phyloP scores from a whole-genome alignment of 352 stramenopile genomes.

The Phytopythium ostracodes region DNA sequence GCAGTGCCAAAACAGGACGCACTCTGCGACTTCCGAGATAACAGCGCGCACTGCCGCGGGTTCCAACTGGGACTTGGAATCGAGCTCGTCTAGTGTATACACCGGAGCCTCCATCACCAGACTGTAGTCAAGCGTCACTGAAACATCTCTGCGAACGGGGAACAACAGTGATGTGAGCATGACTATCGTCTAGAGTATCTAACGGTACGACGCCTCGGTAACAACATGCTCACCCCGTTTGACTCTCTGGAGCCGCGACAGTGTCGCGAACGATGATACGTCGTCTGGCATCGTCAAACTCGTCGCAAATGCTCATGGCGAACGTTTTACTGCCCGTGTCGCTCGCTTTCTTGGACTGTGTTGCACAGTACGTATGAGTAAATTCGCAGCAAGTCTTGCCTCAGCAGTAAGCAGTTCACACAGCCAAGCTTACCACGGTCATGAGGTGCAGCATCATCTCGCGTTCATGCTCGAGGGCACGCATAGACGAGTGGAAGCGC shows the following conservation, averaged over 20 bases:
- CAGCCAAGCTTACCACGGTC: constrained; percentile 23
- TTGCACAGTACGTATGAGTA: background rate
- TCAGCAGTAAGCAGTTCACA: no score
- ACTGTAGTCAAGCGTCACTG: constrained; percentile 46
- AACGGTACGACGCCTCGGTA: background rate
- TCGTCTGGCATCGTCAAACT: constrained; percentile 58
- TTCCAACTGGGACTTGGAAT: constrained; percentile 29
- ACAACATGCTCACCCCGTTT: constrained; percentile 41
- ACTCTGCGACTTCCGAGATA: constrained; percentile 40
- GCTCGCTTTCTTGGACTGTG: constrained; percentile 1
- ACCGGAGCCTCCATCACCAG: constrained; percentile 51
- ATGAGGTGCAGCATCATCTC: constrained; percentile 35
- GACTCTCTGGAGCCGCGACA: constrained; percentile 36
- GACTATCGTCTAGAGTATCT: background rate
- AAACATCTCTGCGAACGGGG: constrained; percentile 30
- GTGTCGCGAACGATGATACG: constrained; percentile 32
- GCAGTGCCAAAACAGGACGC: constrained; percentile 53
- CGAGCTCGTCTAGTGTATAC: constrained; percentile 40
- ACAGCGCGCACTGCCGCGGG: constrained; percentile 23
- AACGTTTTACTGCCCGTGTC: constrained; percentile 16
- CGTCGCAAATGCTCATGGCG: constrained; percentile 26
- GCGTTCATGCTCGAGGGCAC: constrained; percentile 33
- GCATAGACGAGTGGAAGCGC: constrained; percentile 46
- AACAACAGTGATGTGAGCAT: background rate
- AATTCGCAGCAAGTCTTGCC: background rate